phyloP scores from a whole-genome alignment of 371 early-diverging fungal species.

The Rhizopus delemar region DNA sequence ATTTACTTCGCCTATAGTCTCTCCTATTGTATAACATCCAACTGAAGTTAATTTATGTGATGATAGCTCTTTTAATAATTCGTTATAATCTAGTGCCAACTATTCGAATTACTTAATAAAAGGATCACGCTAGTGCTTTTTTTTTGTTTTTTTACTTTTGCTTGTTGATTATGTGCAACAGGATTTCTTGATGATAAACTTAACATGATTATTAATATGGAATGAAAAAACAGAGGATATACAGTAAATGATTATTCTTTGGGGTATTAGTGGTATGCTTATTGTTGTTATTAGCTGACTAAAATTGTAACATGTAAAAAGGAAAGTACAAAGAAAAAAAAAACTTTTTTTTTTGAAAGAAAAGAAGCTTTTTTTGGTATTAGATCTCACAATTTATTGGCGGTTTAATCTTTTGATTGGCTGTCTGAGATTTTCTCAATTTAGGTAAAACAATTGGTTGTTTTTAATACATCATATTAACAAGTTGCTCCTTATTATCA shows the following conservation, averaged over 20 bases:
- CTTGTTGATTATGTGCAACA: constrained; percentile 28
- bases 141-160: constrained; percentile 22
- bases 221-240: constrained; percentile 11
- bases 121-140: constrained; percentile 2
- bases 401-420: no score
- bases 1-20: constrained; percentile 36
- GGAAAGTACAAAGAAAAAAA: background rate
- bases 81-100: constrained; percentile 35
- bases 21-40: constrained; percentile 49
- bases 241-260: background rate
- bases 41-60: constrained; percentile 42
- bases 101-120: constrained; percentile 3
- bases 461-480: no score
- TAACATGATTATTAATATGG: constrained; percentile 13
- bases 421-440: no score
- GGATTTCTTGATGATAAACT: constrained; percentile 27
- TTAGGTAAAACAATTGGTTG: no score
- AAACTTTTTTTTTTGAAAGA: background rate
- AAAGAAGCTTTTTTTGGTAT: constrained; percentile 2
- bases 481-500: no score
- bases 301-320: background rate
- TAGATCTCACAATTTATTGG: no score
- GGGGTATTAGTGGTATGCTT: constrained; percentile 1
- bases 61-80: constrained; percentile 47
- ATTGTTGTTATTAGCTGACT: background rate